phyloP scores from a whole-genome alignment of 352 stramenopile genomes.

The Nothophytophthora sp. region DNA sequence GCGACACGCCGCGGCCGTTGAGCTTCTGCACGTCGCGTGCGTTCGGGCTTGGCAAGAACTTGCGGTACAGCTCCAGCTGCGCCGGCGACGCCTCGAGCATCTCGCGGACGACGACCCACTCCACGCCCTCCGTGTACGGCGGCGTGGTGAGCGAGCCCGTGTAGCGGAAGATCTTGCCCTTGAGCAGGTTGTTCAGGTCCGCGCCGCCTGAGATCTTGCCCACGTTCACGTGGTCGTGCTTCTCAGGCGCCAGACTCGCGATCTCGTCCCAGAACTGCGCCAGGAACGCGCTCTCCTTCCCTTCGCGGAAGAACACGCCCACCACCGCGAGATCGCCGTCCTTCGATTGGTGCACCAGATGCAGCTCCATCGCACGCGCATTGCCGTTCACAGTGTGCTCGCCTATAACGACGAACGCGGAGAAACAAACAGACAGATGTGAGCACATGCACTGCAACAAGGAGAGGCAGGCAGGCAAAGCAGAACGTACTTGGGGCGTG shows the following conservation, averaged over 20 bases:
- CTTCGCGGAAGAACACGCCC: conserved; percentile 57
- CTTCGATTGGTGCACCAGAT: conserved; percentile 64
- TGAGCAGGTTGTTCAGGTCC: conserved; percentile 26
- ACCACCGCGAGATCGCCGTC: conserved; percentile 60
- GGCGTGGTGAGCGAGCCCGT: conserved; percentile 68
- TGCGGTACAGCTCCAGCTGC: conserved; percentile 51
- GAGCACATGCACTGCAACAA: neutral
- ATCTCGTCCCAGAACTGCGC: conserved; percentile 64
- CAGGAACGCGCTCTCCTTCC: conserved; percentile 58
- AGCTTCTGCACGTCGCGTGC: conserved; percentile 51
- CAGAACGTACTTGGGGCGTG: conserved; percentile 60
- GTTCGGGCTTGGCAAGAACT: conserved; percentile 48
- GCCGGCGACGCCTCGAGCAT: conserved; percentile 45
- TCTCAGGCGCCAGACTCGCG: conserved; percentile 18
- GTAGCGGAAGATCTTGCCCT: conserved; percentile 60
- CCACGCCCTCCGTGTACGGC: conserved; percentile 72
- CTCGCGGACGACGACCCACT: conserved; percentile 64
- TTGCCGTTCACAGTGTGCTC: conserved; percentile 73
- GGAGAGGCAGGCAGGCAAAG: neutral
- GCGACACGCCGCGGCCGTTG: conserved; percentile 36
- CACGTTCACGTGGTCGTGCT: conserved; percentile 26
- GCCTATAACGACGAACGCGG: conserved; percentile 19
- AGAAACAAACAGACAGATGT: conserved; percentile 1
- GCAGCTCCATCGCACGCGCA: conserved; percentile 56
- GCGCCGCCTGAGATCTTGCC: conserved; percentile 29